These are phyloP conservation scores for Pholiota molesta DNA, from an alignment of 768 basidiomycete genomes.

Conservation along the genomic window DNA sequence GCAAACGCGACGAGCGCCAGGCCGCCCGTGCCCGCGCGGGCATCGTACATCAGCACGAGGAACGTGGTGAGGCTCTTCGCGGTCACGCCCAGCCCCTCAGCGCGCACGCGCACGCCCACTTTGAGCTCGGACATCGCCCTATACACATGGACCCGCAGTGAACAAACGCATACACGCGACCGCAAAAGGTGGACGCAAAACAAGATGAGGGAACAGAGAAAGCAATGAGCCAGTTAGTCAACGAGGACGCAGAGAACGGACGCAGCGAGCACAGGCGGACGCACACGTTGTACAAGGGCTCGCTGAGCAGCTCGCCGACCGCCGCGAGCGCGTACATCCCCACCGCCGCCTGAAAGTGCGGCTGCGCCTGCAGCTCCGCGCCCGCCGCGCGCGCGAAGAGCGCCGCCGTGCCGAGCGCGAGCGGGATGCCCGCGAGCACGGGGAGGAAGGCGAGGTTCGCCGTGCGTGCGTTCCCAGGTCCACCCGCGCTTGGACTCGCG, in stretches of 20 bases:
- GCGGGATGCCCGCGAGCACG: slow-evolving; percentile 65
- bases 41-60: slow-evolving; percentile 57
- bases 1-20: slow-evolving; percentile 84
- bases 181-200: too few species aligned
- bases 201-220: too few species aligned
- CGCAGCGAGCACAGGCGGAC: slow-evolving; percentile 23
- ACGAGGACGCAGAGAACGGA: not conserved
- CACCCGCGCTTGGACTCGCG: not conserved
- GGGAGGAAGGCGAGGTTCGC: slow-evolving; percentile 67
- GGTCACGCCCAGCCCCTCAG: slow-evolving; percentile 85
- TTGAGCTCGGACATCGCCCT: slow-evolving; percentile 71
- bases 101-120: slow-evolving; percentile 74
- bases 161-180: too few species aligned
- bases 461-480: not conserved
- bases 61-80: slow-evolving; percentile 77
- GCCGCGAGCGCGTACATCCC: slow-evolving; percentile 75
- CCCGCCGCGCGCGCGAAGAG: slow-evolving; percentile 62
- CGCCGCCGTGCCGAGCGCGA: slow-evolving; percentile 53
- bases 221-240: not conserved
- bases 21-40: slow-evolving; percentile 34
- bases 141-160: not conserved
- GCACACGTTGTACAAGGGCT: slow-evolving; percentile 80
- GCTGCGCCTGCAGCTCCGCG: slow-evolving; percentile 57
- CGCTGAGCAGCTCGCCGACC: slow-evolving; percentile 75
- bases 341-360: slow-evolving; percentile 65